phyloP scores from a whole-genome alignment of 2,329 filamentous ascomycete species.

The Venturia oleaginea region DNA sequence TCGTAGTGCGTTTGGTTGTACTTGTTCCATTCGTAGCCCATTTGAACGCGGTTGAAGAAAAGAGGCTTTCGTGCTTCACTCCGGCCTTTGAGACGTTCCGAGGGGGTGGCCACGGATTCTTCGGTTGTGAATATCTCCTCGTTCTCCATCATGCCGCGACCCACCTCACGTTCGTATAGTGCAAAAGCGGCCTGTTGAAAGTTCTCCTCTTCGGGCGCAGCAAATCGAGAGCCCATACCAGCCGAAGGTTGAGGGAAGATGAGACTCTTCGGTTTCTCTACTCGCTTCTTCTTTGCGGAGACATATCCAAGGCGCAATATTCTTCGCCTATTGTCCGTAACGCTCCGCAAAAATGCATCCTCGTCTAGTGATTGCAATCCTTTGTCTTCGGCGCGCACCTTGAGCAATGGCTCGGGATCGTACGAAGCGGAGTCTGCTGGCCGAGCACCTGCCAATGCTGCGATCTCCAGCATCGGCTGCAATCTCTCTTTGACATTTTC shows the following conservation, averaged over 20 bases:
- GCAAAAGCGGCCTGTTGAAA: constrained; percentile 81
- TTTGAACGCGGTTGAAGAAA: constrained; percentile 97
- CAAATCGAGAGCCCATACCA: constrained; percentile 58
- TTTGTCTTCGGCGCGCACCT: constrained; percentile 56
- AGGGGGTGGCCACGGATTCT: constrained; percentile 59
- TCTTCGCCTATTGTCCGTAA: constrained; percentile 50
- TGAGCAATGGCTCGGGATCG: constrained; percentile 59
- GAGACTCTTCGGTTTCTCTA: constrained; percentile 20
- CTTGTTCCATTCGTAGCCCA: constrained; percentile 99
- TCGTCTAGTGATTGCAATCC: constrained; percentile 49
- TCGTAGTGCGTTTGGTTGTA: constrained; percentile 99
- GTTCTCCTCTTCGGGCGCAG: constrained; percentile 61
- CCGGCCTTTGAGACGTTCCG: constrained; percentile 64
- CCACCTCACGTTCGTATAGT: constrained; percentile 85
- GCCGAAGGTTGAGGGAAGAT: constrained; percentile 35
- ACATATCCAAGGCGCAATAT: constrained; percentile 58
- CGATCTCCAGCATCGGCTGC: constrained; percentile 32
- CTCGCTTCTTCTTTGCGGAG: constrained; percentile 42
- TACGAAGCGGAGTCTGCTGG: not conserved
- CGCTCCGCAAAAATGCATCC: constrained; percentile 46
- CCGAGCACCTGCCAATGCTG: not conserved
- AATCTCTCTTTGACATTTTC: constrained; percentile 39
- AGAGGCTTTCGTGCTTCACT: constrained; percentile 84
- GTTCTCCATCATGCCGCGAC: constrained; percentile 81
- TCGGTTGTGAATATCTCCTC: constrained; percentile 94